Base-by-base conservation (phyloP, 108 stramenopile genomes). In the Chaetoceros tenuissimus region DNA sequence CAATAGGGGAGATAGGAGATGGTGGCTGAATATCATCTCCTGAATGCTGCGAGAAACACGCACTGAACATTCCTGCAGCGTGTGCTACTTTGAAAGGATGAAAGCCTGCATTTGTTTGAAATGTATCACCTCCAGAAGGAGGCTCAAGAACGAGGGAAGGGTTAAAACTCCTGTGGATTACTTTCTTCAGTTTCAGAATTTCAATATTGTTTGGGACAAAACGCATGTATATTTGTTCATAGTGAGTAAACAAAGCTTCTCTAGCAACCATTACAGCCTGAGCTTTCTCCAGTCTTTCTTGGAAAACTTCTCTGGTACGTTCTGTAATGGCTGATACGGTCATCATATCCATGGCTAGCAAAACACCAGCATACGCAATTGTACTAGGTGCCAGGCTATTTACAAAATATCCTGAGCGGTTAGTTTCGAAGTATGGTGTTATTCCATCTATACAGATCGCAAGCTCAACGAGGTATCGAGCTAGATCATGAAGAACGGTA, bases 391-490 rank as follows among this genome's bases (percentile, higher is more conserved):
- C 50, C 77, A 69, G 2, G 60, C 55, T 25, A 65, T 49, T 31
- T 64, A 60, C 18, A 77, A 62, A 18, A 68, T 78, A 26, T 74
- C 77, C 43, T 81, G 74, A 20, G 34, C 13, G 34, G 13, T 40
- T 13, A 10, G 34, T 40, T 13, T 40, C 34, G 13, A 40, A 40
- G 34, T 40, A 40, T 10, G 34, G 34, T 10, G 34, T 40, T 10
- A 40, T 40, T 40, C 34, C 34, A 40, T 40, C 13, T 5, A 40
- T 40, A 13, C 85, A 91, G 10, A 85, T 81, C 26, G 81, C 70
- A 2, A 91, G 64, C 55, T 91, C 89, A 0, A 83, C 67, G 0
- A 91, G 61, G 66, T 91, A 91, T 45, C 81, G 63, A 24, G 82
- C 49, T 21, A 84, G 67, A 49, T 82, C 81, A 31, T 72, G 66